Base-by-base conservation (phyloP, 495 filamentous ascomycete genomes). In the Cryomyces minteri region DNA sequence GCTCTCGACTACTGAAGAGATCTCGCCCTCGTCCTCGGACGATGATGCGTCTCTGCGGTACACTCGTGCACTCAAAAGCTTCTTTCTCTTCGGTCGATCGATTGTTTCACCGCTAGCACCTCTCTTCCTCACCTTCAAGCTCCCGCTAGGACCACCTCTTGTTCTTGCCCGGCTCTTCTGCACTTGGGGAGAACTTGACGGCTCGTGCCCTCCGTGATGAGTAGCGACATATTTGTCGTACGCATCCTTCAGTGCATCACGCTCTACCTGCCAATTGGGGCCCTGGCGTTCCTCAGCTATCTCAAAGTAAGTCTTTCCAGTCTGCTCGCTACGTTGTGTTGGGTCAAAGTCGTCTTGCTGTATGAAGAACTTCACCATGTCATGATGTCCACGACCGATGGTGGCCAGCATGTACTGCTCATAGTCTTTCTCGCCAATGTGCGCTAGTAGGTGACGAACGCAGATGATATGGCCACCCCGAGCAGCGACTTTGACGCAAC, bases 321-420 rank as follows among this genome's bases (percentile, higher is more conserved):
- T 51, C 43, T 71, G 72, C 54, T 70, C 72, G 8, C 68, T 56
- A 1, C 77, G 74, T 7, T 76, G 71, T 5, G 80, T 83, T 4
- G 87, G 84, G 49, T 94, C 74, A 50, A 94, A 90, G 5, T 72
- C 67, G 30, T 74, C 73, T 48, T 88, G 82, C 45, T 77, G 75
- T 2, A 95, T 67, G 5, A 98, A 70, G 7, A 94, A 70, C 40
- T 78, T 69, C 33, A 98, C 73, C 34, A 94, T 81, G 40, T 78
- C 79, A 29, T 84, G 67, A 56, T 92, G 90, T 8, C 87, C 87
- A 45, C 87, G 77, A 6, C 90, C 90, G 45, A 98, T 94, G 2
- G 90, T 85, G 33, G 85, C 85, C 31, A 94, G 71, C 73, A 98
- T 93, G 4, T 92, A 92, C 0, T 88, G 96, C 32, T 63, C 59